Base-by-base conservation (phyloP, 1,284 basidiomycete genomes). In the Grifola frondosa region DNA sequence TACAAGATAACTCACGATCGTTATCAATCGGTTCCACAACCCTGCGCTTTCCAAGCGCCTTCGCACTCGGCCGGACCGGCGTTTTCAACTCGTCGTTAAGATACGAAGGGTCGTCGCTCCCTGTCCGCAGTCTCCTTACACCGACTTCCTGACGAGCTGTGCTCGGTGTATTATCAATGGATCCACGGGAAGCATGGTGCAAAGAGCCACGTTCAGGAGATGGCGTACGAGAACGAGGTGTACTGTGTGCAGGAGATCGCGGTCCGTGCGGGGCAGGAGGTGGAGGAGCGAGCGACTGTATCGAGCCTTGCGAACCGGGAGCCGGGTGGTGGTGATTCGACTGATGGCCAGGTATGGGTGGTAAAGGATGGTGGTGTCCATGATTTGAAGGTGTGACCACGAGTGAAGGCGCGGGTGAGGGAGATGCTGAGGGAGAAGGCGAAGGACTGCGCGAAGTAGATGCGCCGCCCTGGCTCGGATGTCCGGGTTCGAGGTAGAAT, bases 11-110 rank as follows among this genome's bases (percentile, higher is more conserved):
- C 74, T 48, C 50, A 80, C 79, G 65, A 36, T 77, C 77, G 28
- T 62, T 46, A 5, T 69, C 67, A 25, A 61, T 57, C 8, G 52
- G 51, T 23, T 80, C 77, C n/a, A 77, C 60, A 12, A 80, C 73
- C 52, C 68, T 77, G 52, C 84, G 73, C 66, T 91, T 91, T n/a
- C 88, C 88, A 6, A 88, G 73, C 2, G 88, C 86, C 60, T 91
- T 91, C 31, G 74, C 84, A 57, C 86, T 89, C 3, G 83, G 84
- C 45, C 71, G 67, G 7, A 69, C 57, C 9, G 68, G 73, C 24
- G 69, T 63, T 38, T 58, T 59, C 23, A 47, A 53, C 3, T 51
- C 54, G 4, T 48, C 53, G 5, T 33, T 37, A 11, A 44, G 37
- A 12, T 49, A 47, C n/a, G 42, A 40, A 30, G 40, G 45, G 19